Base-by-base conservation (phyloP, 2,329 filamentous ascomycete genomes). In the Pseudogymnoascus sp. region DNA sequence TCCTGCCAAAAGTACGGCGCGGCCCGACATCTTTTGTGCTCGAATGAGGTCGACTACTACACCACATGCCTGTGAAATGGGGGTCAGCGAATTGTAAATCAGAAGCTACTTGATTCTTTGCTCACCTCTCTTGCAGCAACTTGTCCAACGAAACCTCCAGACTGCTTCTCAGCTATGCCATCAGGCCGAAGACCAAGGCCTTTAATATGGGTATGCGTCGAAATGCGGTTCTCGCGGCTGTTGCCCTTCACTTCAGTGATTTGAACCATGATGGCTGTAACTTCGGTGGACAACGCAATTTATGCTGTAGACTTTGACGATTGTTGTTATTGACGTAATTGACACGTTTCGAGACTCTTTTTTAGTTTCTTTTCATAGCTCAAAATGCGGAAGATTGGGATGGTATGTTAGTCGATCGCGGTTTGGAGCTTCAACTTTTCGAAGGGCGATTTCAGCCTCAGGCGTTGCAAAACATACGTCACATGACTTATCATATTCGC, bases 171-270 rank as follows among this genome's bases (percentile, higher is more conserved):
- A 64, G 94, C 91, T 59, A 83, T 87, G 65, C 94, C 94, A 85
- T 96, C 90, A 58, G 84, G 74, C 71, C 90, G 89, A 68, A 99
- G 78, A 16, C 94, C 94, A 39, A 99, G 81, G 59, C 94, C 94
- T 74, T 91, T 96, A 82, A 99, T 99, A 77, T 99, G 94, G 60
- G 93, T 97, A 77, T 99, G 94, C 68, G 93, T 89, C 64, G 94
- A 93, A 57, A 94, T 99, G 73, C 94, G 87, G 78, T 95, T 94
- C 76, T 97, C 93, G 79, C 94, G 91, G 79, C 87, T 86, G 78
- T 91, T 93, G 79, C 89, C 89, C 81, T 96, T 96, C 72, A 96
- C 90, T 79, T 96, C 91, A 79, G 89, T 95, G 76, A 94, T 91
- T 75, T 91, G 88, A 69, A 93, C 89, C 89, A 92, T 93, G 68